Evolutionary conservation across 2,329 filamentous ascomycete genomes (phyloP), one percentile per base, ranked within the genome.

Genomic region (Alternaria metachromatica): DNA sequence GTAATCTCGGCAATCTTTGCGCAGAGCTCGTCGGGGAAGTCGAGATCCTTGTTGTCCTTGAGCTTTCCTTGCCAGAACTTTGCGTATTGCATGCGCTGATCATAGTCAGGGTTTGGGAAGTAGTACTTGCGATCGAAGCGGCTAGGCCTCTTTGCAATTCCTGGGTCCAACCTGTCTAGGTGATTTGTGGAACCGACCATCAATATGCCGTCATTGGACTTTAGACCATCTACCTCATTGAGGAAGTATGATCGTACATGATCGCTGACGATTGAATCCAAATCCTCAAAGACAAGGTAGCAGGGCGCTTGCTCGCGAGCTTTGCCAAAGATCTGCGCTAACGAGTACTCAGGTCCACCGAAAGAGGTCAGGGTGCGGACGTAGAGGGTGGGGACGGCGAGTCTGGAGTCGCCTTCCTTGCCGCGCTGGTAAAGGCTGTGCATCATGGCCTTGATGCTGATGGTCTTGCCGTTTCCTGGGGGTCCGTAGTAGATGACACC

Each of bases 381-480:
- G 57, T 80, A 81, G 20, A 80, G 72, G 0, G 87, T 88, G 1
- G 88, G 87, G 1, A 91, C 80, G 0, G 85, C 81, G 30, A 75
- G 55, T 46, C 76, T 73, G n/a, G 56, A 59, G 64, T 78, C 72
- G 18, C 68, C 70, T 3, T 66, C 45, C 0, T 82, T 76, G 25
- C 84, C 81, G 20, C 85, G 83, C 20, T 83, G 78, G 67, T 87
- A 88, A 0, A 92, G 82, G 62, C 83, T 84, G 69, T 90, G 84
- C 88, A 92, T 91, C 71, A 88, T 87, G 0, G 90, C 89, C 78
- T 91, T 91, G 80, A 91, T 89, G 33, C 86, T 88, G 68, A 91
- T 90, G 0, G 89, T 92, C 80, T 92, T 92, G 53, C 76, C 90
- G 63, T 91, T 92, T 12, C 85, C 85, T 1, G 85, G 88, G 0